phyloP scores from a whole-genome alignment of 2,329 filamentous ascomycete species.

The Massarina eburnea region DNA sequence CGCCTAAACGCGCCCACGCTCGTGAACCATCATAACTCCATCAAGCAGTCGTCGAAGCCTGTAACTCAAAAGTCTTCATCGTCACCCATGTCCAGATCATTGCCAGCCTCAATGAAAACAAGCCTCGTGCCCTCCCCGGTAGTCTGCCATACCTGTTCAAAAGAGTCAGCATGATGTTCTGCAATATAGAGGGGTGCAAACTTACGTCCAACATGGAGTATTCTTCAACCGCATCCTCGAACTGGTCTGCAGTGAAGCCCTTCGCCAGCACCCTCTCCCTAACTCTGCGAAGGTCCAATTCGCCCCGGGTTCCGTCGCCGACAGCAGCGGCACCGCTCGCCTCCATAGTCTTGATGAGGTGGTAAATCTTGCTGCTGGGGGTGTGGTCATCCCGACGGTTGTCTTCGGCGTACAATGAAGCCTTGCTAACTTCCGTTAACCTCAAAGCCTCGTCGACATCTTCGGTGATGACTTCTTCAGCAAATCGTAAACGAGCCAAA shows the following conservation, averaged over 20 bases:
- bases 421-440: conserved; percentile 90
- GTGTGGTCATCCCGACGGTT: conserved; percentile 65
- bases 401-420: conserved; percentile 77
- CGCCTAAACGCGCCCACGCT: conserved; percentile 28
- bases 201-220: conserved; percentile 88
- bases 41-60: conserved; percentile 9
- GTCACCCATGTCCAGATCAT: conserved; percentile 49
- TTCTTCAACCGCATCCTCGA: conserved; percentile 82
- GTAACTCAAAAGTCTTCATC: conserved; percentile 36
- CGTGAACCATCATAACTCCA: conserved; percentile 16
- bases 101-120: conserved; percentile 57
- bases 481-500: conserved; percentile 87
- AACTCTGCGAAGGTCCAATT: conserved; percentile 85
- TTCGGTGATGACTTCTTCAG: conserved; percentile 78
- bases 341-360: conserved; percentile 84
- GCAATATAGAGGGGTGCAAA: conserved; percentile 3
- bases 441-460: conserved; percentile 95
- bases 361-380: conserved; percentile 88
- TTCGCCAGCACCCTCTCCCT: conserved; percentile 91
- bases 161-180: conserved; percentile 30
- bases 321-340: conserved; percentile 81
- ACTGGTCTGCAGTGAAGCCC: conserved; percentile 95
- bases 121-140: conserved; percentile 56
- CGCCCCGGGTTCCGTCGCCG: conserved; percentile 69
- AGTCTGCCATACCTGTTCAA: conserved; percentile 56